Conservation (phyloP, 805 yeast genomes). For the Metschnikowia vanudenii region DNA sequence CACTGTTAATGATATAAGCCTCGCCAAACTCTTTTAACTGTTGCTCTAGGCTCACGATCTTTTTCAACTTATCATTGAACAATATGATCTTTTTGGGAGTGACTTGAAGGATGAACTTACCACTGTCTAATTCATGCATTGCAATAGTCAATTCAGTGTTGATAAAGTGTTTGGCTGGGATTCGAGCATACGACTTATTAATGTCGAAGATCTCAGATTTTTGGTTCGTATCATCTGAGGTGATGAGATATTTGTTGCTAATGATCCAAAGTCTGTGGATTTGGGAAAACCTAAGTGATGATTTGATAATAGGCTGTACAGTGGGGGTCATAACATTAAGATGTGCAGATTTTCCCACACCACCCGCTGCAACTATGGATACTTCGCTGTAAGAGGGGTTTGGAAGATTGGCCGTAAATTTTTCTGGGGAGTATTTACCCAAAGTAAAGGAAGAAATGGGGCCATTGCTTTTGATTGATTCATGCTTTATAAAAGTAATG, state of each 20-base stretch:
- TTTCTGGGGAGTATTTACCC: conserved; percentile 58
- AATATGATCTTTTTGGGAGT: conserved; percentile 63
- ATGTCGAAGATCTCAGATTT: conserved; percentile 70
- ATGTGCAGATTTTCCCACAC: conserved; percentile 54
- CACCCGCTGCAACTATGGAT: conserved; percentile 69
- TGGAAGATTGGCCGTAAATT: conserved; percentile 55
- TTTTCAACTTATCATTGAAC: conserved; percentile 58
- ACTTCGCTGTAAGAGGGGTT: conserved; percentile 68
- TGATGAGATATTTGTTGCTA: conserved; percentile 58
- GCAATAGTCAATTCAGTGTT: conserved; percentile 63
- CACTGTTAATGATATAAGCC: conserved; percentile 63
- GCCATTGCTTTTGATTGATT: conserved; percentile 62
- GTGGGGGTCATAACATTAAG: conserved; percentile 65
- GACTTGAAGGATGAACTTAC: conserved; percentile 68
- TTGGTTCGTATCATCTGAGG: conserved; percentile 63
- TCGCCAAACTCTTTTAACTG: conserved; percentile 35
- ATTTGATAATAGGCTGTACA: conserved; percentile 63
- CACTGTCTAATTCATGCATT: conserved; percentile 57
- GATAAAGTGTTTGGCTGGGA: conserved; percentile 61
- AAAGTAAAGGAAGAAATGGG: conserved; percentile 68
- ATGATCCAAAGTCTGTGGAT: conserved; percentile 77
- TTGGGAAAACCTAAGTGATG: conserved; percentile 69
- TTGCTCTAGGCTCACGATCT: conserved; percentile 46
- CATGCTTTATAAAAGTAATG: conserved; percentile 45
- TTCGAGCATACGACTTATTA: conserved; percentile 57